Conservation (phyloP, 2,329 filamentous ascomycete genomes). For the Aureobasidium melanogenum region DNA sequence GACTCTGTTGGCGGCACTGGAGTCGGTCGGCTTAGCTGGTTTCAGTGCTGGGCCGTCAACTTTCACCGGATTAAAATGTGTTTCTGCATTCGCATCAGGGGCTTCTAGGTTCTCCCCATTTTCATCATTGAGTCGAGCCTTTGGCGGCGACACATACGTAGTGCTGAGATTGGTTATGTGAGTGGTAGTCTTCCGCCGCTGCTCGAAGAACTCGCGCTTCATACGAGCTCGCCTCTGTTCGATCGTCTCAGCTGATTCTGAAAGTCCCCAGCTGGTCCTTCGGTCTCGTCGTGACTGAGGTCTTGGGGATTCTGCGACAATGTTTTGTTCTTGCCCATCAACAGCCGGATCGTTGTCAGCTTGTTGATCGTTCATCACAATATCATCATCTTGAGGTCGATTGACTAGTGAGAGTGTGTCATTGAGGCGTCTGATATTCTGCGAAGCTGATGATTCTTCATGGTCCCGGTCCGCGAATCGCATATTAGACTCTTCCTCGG, state of each 20-base stretch:
- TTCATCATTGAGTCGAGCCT: neutral
- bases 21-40: neutral
- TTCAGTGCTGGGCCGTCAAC: neutral
- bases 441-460: neutral
- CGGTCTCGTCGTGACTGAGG: neutral
- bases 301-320: neutral
- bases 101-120: neutral
- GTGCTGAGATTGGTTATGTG: neutral
- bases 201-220: neutral
- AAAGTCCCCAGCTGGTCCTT: neutral
- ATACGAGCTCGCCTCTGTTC: neutral
- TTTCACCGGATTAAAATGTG: neutral
- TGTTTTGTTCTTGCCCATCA: neutral
- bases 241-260: neutral
- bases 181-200: neutral
- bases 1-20: neutral
- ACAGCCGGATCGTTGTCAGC: neutral
- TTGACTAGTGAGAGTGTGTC: too few relatives aligned
- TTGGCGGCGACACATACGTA: neutral
- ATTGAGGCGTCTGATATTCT: neutral
- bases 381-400: neutral
- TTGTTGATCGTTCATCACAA: neutral
- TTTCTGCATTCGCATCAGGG: neutral
- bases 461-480: too few relatives aligned
- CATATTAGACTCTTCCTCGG: neutral